These are phyloP conservation scores for Ophiocordyceps robertsii DNA, from an alignment of 2,329 filamentous ascomycete species.

Conservation along the genomic window DNA sequence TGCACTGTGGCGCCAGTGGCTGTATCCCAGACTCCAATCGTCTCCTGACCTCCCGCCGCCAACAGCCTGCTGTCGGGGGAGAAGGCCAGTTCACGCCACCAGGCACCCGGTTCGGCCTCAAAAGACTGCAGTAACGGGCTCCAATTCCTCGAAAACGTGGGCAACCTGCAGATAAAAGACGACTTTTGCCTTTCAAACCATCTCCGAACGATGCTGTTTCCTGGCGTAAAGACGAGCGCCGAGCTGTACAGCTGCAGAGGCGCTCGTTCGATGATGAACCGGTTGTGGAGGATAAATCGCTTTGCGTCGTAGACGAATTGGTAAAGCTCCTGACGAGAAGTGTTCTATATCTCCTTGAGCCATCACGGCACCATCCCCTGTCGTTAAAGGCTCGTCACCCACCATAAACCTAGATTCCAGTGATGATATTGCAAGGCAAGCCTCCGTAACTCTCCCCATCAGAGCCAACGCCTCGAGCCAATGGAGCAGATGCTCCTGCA, in stretches of 20 bases:
- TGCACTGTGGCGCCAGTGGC: background rate
- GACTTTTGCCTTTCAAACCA: background rate
- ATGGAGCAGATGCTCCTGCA: constrained; percentile 5
- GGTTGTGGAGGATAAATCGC: background rate
- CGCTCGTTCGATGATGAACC: background rate
- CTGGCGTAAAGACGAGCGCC: background rate
- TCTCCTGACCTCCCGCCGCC: background rate
- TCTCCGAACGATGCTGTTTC: background rate
- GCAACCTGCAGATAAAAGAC: background rate
- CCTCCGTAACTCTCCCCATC: background rate
- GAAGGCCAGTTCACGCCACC: too few species aligned
- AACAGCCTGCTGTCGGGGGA: background rate
- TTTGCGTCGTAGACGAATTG: background rate
- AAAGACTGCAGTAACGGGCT: background rate
- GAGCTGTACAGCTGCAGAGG: background rate
- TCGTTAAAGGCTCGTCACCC: too few species aligned
- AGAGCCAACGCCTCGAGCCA: constrained; percentile 9
- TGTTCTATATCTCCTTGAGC: background rate
- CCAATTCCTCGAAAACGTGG: background rate
- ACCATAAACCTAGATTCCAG: background rate
- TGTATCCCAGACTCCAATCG: background rate
- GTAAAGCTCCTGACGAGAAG: background rate
- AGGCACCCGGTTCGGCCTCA: background rate
- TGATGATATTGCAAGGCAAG: background rate
- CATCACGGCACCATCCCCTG: too few species aligned